Base-by-base conservation (phyloP, 1,139 yeast genomes). In the Lizanozyma gosingica region DNA sequence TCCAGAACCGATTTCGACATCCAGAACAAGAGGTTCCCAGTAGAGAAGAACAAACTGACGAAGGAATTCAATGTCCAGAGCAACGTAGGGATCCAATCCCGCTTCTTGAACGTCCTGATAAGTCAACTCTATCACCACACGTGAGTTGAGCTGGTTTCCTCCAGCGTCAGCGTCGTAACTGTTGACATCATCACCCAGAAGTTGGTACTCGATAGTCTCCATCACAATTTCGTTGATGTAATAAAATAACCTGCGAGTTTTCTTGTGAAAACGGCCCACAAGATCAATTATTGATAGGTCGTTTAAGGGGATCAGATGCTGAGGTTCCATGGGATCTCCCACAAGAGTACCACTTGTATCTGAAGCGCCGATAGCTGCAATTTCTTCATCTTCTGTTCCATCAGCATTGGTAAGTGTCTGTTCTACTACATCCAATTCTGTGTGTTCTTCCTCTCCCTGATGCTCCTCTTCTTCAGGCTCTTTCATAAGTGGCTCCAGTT, bases 11-110 rank as follows among this genome's bases (percentile, higher is more conserved):
- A 65, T 50, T 9, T 57, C 63, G 6, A 65, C 70, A 16, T 50
- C 50, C 9, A 53, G 60, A 11, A 65, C 67, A 34, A 48, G 43
- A 2, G 52, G 47, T 14, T 57, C 57, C 67, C 67, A 66, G 51
- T 65, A 64, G 35, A 51, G 43, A 39, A 59, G 43, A 3, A 63
- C 62, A 51, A 70, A 66, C 34, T 61, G 60, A 41, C 56, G 55
- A 33, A 68, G 59, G 49, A 70, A 70, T 16, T 56, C 57, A 37
- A 62, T 48, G 45, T 70, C 76, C 38, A 59, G 62, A 34, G 49
- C 52, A 14, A 66, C 60, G 48, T 68, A 67, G 6, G 74, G 73
- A 47, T 70, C 75, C 40, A 70, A 55, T 45, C 67, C 75, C 65
- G 70, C 60, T 35, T 67, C 73, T n/a, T 57, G 51, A 38, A 70